Evolutionary conservation across 1,284 basidiomycete species (phyloP).

Genomic region (Marasmius sp.): DNA sequence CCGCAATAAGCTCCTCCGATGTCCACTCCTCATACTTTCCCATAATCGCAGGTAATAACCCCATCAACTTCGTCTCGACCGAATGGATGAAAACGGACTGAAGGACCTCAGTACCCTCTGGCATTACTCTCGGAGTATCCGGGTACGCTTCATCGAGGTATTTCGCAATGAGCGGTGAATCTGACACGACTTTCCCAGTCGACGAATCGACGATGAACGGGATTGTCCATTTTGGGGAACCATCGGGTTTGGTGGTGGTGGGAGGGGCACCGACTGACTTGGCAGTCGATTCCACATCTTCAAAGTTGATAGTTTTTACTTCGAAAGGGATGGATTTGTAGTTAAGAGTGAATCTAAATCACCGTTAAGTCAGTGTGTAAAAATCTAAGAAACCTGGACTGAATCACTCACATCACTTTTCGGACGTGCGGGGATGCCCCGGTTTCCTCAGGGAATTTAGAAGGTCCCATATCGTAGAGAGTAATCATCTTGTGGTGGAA

Average conservation of each 20-base stretch:
- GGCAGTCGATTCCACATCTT: background rate
- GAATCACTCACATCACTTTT: background rate
- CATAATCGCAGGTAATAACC: background rate
- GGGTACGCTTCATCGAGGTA: constrained; percentile 14
- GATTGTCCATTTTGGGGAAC: constrained; percentile 8
- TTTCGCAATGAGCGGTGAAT: constrained; percentile 16
- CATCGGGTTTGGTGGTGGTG: constrained; percentile 1
- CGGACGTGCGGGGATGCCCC: background rate
- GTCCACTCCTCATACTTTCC: constrained; percentile 16
- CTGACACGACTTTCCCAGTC: constrained; percentile 1
- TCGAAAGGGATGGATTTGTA: constrained; percentile 3
- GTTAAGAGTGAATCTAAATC: background rate
- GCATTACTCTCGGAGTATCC: background rate
- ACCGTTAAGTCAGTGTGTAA: background rate
- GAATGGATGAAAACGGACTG: background rate
- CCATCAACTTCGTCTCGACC: background rate
- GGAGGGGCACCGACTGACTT: constrained; percentile 2
- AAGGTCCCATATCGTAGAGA: background rate
- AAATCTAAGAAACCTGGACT: background rate
- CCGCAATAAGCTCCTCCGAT: constrained; percentile 23
- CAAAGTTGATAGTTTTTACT: background rate
- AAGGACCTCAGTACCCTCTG: background rate
- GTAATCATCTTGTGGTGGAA: background rate
- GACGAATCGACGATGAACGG: constrained; percentile 17
- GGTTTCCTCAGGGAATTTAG: background rate